Base-by-base conservation (phyloP, 139 green algal genomes). In the Asterochloris sp. region DNA sequence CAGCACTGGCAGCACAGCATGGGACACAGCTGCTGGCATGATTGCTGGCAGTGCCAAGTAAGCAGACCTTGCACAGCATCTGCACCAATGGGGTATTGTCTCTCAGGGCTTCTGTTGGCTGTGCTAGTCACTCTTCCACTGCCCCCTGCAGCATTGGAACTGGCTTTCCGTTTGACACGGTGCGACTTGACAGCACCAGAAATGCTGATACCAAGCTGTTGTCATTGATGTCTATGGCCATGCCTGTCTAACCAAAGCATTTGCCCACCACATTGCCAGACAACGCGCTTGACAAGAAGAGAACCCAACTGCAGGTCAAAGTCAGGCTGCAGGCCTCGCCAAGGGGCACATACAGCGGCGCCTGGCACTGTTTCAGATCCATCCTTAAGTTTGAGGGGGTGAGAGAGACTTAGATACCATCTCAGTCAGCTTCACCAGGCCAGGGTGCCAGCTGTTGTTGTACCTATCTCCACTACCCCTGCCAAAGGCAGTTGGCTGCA, bases 321-420 rank as follows among this genome's bases (percentile, higher is more conserved):
- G 76, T 80, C 67, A 77, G 79, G 19, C 86, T 96, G 60, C 92
- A 96, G 69, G 83, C 88, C 19, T 82, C 67, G 26, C 69, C 83
- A 10, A 67, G 19, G 27, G 85, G 88, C 26, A 82, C 76, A 0
- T 94, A 93, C 24, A 62, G 73, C 0, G 83, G 88, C 13, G 60
- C 87, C 2, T 82, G 85, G 84, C 81, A 93, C 63, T 93, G 89
- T 80, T 76, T 88, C 28, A 26, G 28, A 0, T 68, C 85, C 66
- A 94, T 97, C 10, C 69, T 93, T 24, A 74, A 77, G 11, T 83
- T 84, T 60, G 89, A 97, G 73, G 93, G 93, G 78, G 86, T 96
- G 69, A 76, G 86, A 69, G 17, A 13, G 12, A 74, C n/a, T 66
- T 14, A 27, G 38, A 54, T 54, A 6, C 38, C 38, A 54, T 54